A percentile compares a stretch with the other conserved stretches of the same genome.
These are phyloP conservation scores for Setaria viridis DNA, from an alignment of 202 grass and related monocot species.

Conservation along the genomic window DNA sequence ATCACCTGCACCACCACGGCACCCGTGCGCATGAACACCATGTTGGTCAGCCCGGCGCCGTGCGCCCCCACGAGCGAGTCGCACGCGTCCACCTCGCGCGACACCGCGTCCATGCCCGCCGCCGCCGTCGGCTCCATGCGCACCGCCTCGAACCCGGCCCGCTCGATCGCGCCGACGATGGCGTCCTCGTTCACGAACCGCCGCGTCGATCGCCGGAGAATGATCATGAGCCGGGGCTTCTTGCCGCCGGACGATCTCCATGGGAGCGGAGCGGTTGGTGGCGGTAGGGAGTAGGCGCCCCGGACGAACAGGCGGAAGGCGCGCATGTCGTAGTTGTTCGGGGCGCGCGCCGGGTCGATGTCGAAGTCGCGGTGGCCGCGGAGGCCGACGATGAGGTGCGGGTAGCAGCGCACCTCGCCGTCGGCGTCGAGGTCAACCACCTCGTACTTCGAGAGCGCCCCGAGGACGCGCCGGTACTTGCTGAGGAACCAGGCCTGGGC, in stretches of 20 bases:
- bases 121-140: slow-evolving; percentile 33
- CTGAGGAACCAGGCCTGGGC: slow-evolving; percentile 58
- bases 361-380: slow-evolving; percentile 41
- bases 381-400: slow-evolving; percentile 30
- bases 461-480: slow-evolving; percentile 62
- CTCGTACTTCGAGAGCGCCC: slow-evolving; percentile 52
- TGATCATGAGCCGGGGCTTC: slow-evolving; percentile 63
- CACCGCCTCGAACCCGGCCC: slow-evolving; percentile 65
- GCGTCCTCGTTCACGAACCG: slow-evolving; percentile 68
- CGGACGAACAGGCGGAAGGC: slow-evolving; percentile 53
- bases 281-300: slow-evolving; percentile 46
- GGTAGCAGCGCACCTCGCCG: slow-evolving; percentile 22
- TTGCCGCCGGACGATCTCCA: not conserved
- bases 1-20: slow-evolving; percentile 67
- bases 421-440: slow-evolving; percentile 7
- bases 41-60: slow-evolving; percentile 43
- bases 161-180: slow-evolving; percentile 41
- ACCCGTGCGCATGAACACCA: slow-evolving; percentile 68
- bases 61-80: slow-evolving; percentile 24
- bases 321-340: slow-evolving; percentile 51
- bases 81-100: slow-evolving; percentile 31
- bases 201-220: slow-evolving; percentile 53
- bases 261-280: slow-evolving; percentile 31
- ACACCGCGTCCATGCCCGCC: not conserved
- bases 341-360: slow-evolving; percentile 36